Percentiles rank a stretch among this genome's conserved stretches.
These are phyloP conservation scores for Helichrysum umbraculigerum DNA, from an alignment of 129 eudicot species.

Conservation along the genomic window DNA sequence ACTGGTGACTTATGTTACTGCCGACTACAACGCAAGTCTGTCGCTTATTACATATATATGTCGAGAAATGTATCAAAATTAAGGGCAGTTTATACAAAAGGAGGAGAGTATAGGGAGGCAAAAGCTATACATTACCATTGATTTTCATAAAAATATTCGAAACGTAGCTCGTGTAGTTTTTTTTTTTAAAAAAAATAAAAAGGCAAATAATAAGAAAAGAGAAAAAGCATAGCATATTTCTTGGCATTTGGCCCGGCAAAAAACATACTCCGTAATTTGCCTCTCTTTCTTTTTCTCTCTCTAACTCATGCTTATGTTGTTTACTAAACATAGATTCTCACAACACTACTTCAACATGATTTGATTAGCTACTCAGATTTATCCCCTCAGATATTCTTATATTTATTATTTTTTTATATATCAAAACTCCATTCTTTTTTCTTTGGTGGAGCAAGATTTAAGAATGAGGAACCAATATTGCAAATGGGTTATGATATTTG, in stretches of 20 bases:
- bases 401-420: background rate
- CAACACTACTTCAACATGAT: background rate
- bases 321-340: constrained; percentile 22
- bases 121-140: background rate
- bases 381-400: background rate
- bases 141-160: constrained; percentile 33
- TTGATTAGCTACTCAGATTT: constrained; percentile 10
- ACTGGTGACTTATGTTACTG: too few relatives aligned
- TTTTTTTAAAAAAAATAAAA: too few relatives aligned
- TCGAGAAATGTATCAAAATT: too few relatives aligned
- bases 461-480: constrained; percentile 29
- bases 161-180: constrained; percentile 26
- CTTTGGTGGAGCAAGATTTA: constrained; percentile 24
- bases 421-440: background rate
- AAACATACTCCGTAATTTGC: constrained; percentile 8
- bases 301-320: constrained; percentile 23
- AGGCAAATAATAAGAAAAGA: background rate
- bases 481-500: constrained; percentile 26
- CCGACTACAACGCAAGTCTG: too few relatives aligned
- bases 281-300: constrained; percentile 22
- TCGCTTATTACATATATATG: too few relatives aligned
- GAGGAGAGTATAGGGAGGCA: background rate
- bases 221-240: constrained; percentile 5
- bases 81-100: background rate
- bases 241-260: constrained; percentile 25